Conservation (phyloP, 73 alveolate species). For the Paramecium octaurelia region DNA sequence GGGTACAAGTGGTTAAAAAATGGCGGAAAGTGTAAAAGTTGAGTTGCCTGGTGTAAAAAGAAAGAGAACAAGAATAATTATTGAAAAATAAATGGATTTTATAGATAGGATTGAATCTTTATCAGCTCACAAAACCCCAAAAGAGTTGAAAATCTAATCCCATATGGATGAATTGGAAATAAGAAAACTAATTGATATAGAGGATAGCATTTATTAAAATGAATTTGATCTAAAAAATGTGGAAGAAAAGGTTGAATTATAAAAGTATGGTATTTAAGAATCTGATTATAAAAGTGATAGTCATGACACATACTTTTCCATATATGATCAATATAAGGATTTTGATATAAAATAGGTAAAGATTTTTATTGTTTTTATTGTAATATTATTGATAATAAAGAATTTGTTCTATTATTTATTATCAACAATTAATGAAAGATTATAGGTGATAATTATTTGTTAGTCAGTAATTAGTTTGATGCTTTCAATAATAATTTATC, state of each 20-base stretch:
- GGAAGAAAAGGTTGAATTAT: background rate
- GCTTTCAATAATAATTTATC: background rate
- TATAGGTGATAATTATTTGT: background rate
- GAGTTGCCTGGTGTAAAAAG: background rate
- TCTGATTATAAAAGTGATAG: background rate
- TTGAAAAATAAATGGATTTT: background rate
- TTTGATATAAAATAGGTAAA: background rate
- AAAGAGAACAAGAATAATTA: background rate
- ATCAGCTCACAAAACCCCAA: background rate
- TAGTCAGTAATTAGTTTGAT: background rate
- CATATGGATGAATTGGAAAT: slow-evolving; percentile 8
- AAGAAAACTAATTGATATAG: background rate
- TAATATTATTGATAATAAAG: background rate
- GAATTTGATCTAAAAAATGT: background rate
- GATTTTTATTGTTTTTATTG: background rate
- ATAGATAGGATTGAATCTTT: background rate
- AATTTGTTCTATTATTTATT: background rate
- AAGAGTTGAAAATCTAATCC: background rate
- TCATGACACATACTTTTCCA: background rate
- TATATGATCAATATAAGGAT: slow-evolving; percentile 6
- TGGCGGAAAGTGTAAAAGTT: background rate
- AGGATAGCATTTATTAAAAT: background rate
- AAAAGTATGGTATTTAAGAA: background rate
- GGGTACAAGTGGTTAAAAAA: background rate
- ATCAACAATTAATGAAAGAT: background rate